Conservation (phyloP, 305 asterid genomes). For the Lippia alba region DNA sequence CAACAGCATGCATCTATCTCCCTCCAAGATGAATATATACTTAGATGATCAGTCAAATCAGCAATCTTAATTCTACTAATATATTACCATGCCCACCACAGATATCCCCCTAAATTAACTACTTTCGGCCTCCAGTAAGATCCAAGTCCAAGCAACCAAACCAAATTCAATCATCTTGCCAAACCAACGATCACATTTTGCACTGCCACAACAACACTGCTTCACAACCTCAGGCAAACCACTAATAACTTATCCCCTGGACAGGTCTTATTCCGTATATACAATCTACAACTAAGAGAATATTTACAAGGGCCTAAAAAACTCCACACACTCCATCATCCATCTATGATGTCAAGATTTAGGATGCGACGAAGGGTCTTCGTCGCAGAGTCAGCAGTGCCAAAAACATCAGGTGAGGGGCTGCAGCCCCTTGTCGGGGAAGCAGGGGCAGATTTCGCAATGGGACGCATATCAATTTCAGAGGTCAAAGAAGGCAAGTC, state of each 20-base stretch:
- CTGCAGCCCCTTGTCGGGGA: slow-evolving; percentile 68
- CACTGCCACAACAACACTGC: slow-evolving; percentile 23
- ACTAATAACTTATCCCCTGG: slow-evolving; percentile 35
- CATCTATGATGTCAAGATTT: slow-evolving; percentile 64
- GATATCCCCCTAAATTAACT: slow-evolving; percentile 13
- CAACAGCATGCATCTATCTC: slow-evolving; percentile 25
- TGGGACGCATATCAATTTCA: slow-evolving; percentile 47
- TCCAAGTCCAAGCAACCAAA: slow-evolving; percentile 28
- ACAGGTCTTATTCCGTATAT: slow-evolving; percentile 40
- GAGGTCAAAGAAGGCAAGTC: slow-evolving; percentile 56
- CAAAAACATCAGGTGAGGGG: slow-evolving; percentile 40
- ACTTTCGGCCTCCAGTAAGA: slow-evolving; percentile 12
- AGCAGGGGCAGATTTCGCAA: slow-evolving; percentile 74
- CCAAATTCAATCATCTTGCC: slow-evolving; percentile 14
- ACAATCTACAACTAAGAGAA: slow-evolving; percentile 49
- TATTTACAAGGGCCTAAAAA: slow-evolving; percentile 47
- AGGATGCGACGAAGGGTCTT: slow-evolving; percentile 83
- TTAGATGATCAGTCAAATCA: slow-evolving; percentile 23
- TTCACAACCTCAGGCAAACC: slow-evolving; percentile 28
- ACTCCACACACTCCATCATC: slow-evolving; percentile 49
- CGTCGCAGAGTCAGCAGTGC: slow-evolving; percentile 56
- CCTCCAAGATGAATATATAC: slow-evolving; percentile 18
- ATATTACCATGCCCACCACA: slow-evolving; percentile 22
- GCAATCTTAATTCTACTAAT: slow-evolving; percentile 10
- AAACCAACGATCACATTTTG: slow-evolving; percentile 18